Base-by-base conservation (phyloP, 140 eudicot species). In the Anethum foeniculum region DNA sequence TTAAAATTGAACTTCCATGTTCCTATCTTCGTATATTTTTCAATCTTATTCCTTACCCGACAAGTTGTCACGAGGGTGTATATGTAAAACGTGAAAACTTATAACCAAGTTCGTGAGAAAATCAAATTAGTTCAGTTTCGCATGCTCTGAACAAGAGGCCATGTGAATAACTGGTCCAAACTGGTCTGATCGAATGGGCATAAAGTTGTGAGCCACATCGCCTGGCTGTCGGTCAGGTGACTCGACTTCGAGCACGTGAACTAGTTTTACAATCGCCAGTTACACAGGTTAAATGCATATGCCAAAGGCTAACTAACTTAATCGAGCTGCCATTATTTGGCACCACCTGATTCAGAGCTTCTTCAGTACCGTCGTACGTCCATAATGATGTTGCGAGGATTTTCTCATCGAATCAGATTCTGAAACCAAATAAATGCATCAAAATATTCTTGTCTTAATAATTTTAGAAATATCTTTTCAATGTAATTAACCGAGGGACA, bases 101-200 rank as follows among this genome's bases (percentile, higher is more conserved):
- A 12, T 12, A 72, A 30, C 3, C n/a, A 7, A 71, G 6, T 38
- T 71, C 0, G 28, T 18, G 49, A 71, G 49, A 38, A 74, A 74
- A 74, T 74, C 58, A 27, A 75, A 39, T 46, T 25, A 44, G 4
- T 47, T 75, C 27, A 12, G 62, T 75, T 75, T 47, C 41, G 79
- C 79, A 16, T 47, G 79, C 79, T 47, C 38, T 3, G 74, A 65
- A 5, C 38, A 28, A 75, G 60, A 75, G 41, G 41, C 79, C 79
- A 75, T 75, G 79, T 47, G 79, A 75, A 28, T 7, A 75, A 43
- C 79, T 75, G 79, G 52, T 52, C 79, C 79, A 25, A 75, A 75
- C 46, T 25, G 34, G 27, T 7, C 36, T 27, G 79, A 27, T 34
- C 38, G 52, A 47, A n/a, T n/a, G 62, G 62, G 79, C 62, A 28